Percentiles rank a stretch among this genome's conserved stretches.
Evolutionary conservation across 1,284 basidiomycete species (phyloP).

Genomic region (Sphagnurus paluster): DNA sequence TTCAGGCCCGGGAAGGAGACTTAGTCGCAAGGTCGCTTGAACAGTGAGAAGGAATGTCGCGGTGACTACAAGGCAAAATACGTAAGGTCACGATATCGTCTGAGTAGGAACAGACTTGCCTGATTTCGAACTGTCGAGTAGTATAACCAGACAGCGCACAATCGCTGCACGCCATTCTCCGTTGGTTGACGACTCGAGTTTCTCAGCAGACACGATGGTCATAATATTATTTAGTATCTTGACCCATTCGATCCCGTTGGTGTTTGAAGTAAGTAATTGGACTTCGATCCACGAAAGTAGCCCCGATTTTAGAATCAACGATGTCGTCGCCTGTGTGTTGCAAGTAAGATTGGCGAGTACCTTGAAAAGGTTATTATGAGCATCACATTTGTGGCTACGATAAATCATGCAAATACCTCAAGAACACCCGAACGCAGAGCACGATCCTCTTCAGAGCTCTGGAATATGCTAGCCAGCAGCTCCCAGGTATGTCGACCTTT

Average conservation of each 20-base stretch:
- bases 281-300: conserved; percentile 81
- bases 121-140: conserved; percentile 36
- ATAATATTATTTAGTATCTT: conserved; percentile 73
- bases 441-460: conserved; percentile 57
- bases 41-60: conserved; percentile 31
- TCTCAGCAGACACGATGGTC: conserved; percentile 43
- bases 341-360: conserved; percentile 72
- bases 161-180: conserved; percentile 59
- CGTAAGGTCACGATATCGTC: not conserved
- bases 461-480: conserved; percentile 79
- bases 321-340: conserved; percentile 63
- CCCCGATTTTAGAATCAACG: conserved; percentile 67
- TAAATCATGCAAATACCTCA: conserved; percentile 46
- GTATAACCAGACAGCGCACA: conserved; percentile 47
- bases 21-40: conserved; percentile 41
- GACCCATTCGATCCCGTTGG: conserved; percentile 61
- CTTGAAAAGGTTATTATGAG: conserved; percentile 36
- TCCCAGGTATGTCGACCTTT: conserved; percentile 87
- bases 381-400: conserved; percentile 1
- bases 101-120: conserved; percentile 22
- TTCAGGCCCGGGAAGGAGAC: conserved; percentile 33
- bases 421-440: conserved; percentile 59
- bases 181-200: conserved; percentile 48
- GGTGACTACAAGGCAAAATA: conserved; percentile 16
- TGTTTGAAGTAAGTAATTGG: conserved; percentile 49